A percentile compares a stretch with the other conserved stretches of the same genome.
phyloP scores from a whole-genome alignment of 345 rosid genomes.

The Limnanthes douglasii region DNA sequence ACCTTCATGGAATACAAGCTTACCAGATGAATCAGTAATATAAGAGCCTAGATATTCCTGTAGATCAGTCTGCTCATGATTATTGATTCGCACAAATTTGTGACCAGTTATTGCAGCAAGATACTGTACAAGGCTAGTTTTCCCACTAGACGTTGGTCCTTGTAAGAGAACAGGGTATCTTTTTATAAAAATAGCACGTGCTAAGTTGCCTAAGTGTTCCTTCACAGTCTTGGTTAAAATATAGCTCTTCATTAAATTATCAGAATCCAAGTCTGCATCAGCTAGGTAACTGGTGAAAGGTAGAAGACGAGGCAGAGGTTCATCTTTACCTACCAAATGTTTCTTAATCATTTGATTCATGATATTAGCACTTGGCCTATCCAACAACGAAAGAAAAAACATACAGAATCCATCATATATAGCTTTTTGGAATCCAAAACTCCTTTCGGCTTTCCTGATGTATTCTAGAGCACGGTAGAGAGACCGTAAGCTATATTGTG shows the following conservation, averaged over 20 bases:
- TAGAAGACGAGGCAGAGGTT: slow-evolving; percentile 24
- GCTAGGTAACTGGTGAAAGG: slow-evolving; percentile 28
- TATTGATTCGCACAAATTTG: slow-evolving; percentile 84
- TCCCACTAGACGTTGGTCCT: slow-evolving; percentile 97
- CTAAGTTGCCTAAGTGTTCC: slow-evolving; percentile 61
- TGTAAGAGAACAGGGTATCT: slow-evolving; percentile 89
- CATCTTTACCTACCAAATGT: slow-evolving; percentile 29
- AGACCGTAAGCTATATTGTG: slow-evolving; percentile 92
- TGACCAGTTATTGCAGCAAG: slow-evolving; percentile 81
- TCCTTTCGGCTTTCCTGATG: slow-evolving; percentile 44
- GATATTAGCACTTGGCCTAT: slow-evolving; percentile 57
- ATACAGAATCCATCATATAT: slow-evolving; percentile 77
- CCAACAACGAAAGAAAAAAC: slow-evolving; percentile 86
- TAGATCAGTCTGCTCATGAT: slow-evolving; percentile 91
- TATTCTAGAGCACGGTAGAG: slow-evolving; percentile 82
- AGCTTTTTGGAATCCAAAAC: slow-evolving; percentile 49
- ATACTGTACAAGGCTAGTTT: slow-evolving; percentile 94
- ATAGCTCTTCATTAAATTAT: slow-evolving; percentile 39
- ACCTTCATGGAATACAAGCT: slow-evolving; percentile 89
- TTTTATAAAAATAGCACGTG: slow-evolving; percentile 68
- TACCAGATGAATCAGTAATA: slow-evolving; percentile 63
- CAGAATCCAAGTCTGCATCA: slow-evolving; percentile 13
- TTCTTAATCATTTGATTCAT: slow-evolving; percentile 47
- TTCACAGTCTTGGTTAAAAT: slow-evolving; percentile 61
- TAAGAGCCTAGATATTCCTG: slow-evolving; percentile 91